Evolutionary conservation across 352 stramenopile genomes (phyloP).

Genomic region (Salisapilia sapeloensis): DNA sequence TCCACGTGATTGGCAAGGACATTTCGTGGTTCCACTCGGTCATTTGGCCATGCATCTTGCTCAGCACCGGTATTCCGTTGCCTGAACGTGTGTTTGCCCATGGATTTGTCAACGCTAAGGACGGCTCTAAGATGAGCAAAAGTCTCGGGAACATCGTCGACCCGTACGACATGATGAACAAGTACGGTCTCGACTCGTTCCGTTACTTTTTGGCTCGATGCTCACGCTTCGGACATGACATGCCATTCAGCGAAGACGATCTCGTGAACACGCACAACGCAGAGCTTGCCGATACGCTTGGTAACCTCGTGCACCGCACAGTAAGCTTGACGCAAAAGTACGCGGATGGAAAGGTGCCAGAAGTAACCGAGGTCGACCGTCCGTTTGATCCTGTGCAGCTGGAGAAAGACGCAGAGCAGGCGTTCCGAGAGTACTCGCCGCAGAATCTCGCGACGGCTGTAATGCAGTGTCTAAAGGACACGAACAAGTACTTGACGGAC

Average conservation of each 20-base stretch:
- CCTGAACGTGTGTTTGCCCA: constrained; percentile 94
- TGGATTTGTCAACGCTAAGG: constrained; percentile 96
- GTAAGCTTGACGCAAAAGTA: constrained; percentile 95
- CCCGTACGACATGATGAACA: constrained; percentile 89
- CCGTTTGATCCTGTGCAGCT: constrained; percentile 82
- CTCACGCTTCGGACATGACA: constrained; percentile 92
- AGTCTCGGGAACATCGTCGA: constrained; percentile 97
- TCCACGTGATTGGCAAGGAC: constrained; percentile 94
- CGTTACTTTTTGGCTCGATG: constrained; percentile 85
- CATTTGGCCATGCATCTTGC: constrained; percentile 99
- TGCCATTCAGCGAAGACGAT: constrained; percentile 84
- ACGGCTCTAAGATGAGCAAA: constrained; percentile 99
- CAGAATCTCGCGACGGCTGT: constrained; percentile 81
- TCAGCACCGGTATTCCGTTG: constrained; percentile 89
- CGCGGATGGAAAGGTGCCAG: constrained; percentile 72
- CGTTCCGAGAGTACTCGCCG: constrained; percentile 88
- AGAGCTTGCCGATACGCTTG: constrained; percentile 84
- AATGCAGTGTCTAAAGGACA: constrained; percentile 83
- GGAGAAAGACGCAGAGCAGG: constrained; percentile 61
- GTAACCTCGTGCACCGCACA: constrained; percentile 94
- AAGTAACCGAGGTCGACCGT: constrained; percentile 17
- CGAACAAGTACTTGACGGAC: constrained; percentile 97
- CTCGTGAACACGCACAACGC: constrained; percentile 97
- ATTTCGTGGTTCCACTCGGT: constrained; percentile 98
- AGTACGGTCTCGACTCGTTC: constrained; percentile 92